These are phyloP conservation scores for Euphrasia arctica DNA, from an alignment of 305 asterid species.

Conservation along the genomic window DNA sequence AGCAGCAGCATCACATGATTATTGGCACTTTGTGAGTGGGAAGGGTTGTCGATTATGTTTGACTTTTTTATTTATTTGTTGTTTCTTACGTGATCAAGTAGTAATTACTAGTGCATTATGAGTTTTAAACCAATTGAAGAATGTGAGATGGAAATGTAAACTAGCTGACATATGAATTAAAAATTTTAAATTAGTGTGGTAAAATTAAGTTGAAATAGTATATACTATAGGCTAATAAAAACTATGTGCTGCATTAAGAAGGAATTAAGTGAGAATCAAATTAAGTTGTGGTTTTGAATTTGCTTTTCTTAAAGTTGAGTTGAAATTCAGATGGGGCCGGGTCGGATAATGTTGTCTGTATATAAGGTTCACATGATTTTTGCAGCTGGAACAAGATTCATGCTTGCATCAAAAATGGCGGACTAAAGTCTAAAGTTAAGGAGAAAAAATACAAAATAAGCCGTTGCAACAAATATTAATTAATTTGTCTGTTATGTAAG, in stretches of 20 bases:
- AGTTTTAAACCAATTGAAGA: too few relatives aligned
- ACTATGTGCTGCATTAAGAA: too few relatives aligned
- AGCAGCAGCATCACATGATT: not conserved
- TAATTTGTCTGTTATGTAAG: not conserved
- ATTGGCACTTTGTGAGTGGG: not conserved
- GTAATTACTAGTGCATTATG: not conserved
- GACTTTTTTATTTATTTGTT: not conserved
- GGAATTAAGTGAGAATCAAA: too few relatives aligned
- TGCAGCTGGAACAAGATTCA: slow-evolving; percentile 13
- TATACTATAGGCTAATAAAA: too few relatives aligned
- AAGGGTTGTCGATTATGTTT: not conserved
- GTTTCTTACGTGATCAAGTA: not conserved
- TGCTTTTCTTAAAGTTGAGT: too few relatives aligned
- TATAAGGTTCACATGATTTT: slow-evolving; percentile 30
- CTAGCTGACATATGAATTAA: too few relatives aligned
- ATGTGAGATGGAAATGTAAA: too few relatives aligned
- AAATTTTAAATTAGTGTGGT: too few relatives aligned
- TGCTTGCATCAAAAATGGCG: slow-evolving; percentile 23
- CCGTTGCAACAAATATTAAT: slow-evolving; percentile 18
- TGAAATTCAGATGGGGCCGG: too few relatives aligned
- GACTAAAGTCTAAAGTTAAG: slow-evolving; percentile 26
- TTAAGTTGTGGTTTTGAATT: too few relatives aligned
- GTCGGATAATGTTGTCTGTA: too few relatives aligned
- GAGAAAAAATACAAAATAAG: slow-evolving; percentile 29
- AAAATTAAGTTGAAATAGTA: too few relatives aligned